Evolutionary conservation across 225 moss, liverwort and hornwort genomes (phyloP), one percentile per base, ranked within the genome.

Genomic region (Pleurozium schreberi): DNA sequence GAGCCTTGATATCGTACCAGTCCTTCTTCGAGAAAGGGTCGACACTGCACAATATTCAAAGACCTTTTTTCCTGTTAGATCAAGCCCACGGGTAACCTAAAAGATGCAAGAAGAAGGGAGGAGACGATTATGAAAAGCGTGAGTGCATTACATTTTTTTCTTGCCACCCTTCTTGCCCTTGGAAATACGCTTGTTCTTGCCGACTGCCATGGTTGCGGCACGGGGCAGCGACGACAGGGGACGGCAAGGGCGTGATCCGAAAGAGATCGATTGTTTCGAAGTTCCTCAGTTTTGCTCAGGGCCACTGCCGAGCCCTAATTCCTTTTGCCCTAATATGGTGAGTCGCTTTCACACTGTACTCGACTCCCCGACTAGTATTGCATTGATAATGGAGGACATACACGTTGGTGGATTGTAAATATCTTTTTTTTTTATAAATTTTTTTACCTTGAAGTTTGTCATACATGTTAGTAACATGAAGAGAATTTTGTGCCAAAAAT

Each of bases 21-120:
- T 90, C 90, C 85, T 92, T 92, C 92, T 92, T 92, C 64, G 92
- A 92, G 74, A 92, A 92, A 50, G 92, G 90, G 57, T 92, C 92
- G 58, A 89, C 91, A 87, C 91, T 91, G 88, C 90, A 67, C 58
- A 58, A 57, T n/a, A 79, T 27, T 58, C 58, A 79, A 79, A 79
- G n/a, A n/a, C 11, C 27, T 7, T 27, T 8, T 40, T 58, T 40
- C 58, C 27, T 58, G 40, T 79, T 58, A 79, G 79, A 4, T 58
- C 40, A 58, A 79, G 40, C 18, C 17, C 58, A 18, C 18, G 40
- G 27, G 38, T n/a, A 11, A 79, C 58, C 8, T 18, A 57, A 78
- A 57, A 57, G 25, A 78, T 57, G 78, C 57, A n/a, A 79, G 58
- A 17, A n/a, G 55, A 79, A 58, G 18, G n/a, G 58, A 57, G 40